Conservation (phyloP, 768 basidiomycete species). For the Tricholoma hemisulphureum region DNA sequence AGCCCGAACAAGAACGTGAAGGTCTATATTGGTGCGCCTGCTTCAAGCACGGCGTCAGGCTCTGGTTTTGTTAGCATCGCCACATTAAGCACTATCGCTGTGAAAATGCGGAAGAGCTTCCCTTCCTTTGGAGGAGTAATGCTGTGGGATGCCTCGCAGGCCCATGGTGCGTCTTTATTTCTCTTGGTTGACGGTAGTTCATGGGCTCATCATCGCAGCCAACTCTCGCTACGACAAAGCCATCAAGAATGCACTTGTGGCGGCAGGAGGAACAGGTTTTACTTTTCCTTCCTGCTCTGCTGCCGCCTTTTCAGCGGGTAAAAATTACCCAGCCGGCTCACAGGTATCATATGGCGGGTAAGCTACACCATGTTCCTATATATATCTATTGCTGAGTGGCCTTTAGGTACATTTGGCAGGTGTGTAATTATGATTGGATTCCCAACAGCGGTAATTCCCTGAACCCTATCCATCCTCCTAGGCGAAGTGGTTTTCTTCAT, state of each 20-base stretch:
- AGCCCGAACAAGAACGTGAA: constrained; percentile 63
- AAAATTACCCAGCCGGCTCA: constrained; percentile 48
- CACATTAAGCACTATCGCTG: constrained; percentile 47
- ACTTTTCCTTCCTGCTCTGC: constrained; percentile 62
- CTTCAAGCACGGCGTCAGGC: constrained; percentile 53
- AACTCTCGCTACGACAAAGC: constrained; percentile 60
- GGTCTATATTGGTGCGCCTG: constrained; percentile 66
- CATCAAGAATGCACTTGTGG: constrained; percentile 57
- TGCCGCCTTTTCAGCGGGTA: constrained; percentile 49
- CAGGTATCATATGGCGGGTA: constrained; percentile 58
- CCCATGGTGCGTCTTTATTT: constrained; percentile 41
- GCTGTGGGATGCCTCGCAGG: constrained; percentile 52
- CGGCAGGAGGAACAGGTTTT: constrained; percentile 69
- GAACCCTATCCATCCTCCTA: constrained; percentile 22
- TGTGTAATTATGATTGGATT: constrained; percentile 15
- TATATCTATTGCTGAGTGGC: constrained; percentile 6
- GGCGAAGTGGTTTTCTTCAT: constrained; percentile 61
- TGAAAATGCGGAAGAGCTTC: constrained; percentile 53
- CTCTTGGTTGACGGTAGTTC: constrained; percentile 18
- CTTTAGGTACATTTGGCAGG: constrained; percentile 63
- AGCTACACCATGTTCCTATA: constrained; percentile 13
- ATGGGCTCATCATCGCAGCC: constrained; percentile 27
- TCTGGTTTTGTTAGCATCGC: constrained; percentile 54
- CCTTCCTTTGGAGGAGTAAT: constrained; percentile 67
- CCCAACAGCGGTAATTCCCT: not conserved